Percentiles rank a stretch among this genome's conserved stretches.
Conservation (phyloP, 257 asterid genomes). For the Striga asiatica region DNA sequence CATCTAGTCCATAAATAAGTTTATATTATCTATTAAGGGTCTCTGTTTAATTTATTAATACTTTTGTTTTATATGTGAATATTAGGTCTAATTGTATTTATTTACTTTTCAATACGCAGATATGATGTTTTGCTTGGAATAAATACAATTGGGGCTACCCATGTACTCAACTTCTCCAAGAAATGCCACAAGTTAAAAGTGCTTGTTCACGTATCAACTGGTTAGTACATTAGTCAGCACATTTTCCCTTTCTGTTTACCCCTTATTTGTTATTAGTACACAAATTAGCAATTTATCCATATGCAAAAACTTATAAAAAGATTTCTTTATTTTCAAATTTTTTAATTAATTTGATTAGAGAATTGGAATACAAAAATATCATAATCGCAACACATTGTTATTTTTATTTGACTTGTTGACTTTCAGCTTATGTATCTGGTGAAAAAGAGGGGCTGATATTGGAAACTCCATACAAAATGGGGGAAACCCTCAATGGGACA, state of each 20-base stretch:
- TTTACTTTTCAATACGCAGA: slow-evolving; percentile 21
- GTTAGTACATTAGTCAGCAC: slow-evolving; percentile 21
- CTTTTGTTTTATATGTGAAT: not conserved
- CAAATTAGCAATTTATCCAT: too few relatives aligned
- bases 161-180: slow-evolving; percentile 29
- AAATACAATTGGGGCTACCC: slow-evolving; percentile 32
- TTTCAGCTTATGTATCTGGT: slow-evolving; percentile 61
- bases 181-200: slow-evolving; percentile 26
- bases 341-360: not conserved
- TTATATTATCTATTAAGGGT: too few relatives aligned
- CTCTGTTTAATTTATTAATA: too few relatives aligned
- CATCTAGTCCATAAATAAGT: too few relatives aligned
- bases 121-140: slow-evolving; percentile 42
- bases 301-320: too few relatives aligned
- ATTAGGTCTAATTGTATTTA: not conserved
- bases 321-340: too few relatives aligned
- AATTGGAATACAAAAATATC: not conserved
- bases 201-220: slow-evolving; percentile 32
- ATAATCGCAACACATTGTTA: too few relatives aligned
- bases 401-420: too few relatives aligned
- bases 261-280: too few relatives aligned
- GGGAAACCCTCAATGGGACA: slow-evolving; percentile 54
- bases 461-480: slow-evolving; percentile 35
- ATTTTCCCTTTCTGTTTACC: too few relatives aligned
- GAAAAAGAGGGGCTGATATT: slow-evolving; percentile 43